Percentiles rank a stretch among this genome's conserved stretches.
Conservation (phyloP, 2,329 filamentous ascomycete species). For the Xylaria multiplex region DNA sequence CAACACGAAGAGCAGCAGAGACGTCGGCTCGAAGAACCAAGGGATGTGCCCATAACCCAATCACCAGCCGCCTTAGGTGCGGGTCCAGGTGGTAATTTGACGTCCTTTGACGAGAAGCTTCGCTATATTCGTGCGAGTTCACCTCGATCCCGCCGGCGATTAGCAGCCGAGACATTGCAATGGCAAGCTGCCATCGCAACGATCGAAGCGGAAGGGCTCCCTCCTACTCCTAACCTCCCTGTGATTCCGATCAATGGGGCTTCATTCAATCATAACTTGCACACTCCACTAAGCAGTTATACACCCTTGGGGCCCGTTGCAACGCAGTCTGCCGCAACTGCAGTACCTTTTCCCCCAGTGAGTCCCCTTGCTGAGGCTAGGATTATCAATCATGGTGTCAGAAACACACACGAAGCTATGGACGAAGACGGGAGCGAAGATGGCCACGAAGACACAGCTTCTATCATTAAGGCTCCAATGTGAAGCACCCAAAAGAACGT, state of each 20-base stretch:
- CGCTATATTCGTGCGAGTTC: slow-evolving; percentile 40
- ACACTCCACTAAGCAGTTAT: not conserved
- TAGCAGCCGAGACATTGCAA: slow-evolving; percentile 44
- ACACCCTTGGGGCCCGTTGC: slow-evolving; percentile 16
- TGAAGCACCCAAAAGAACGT: not conserved
- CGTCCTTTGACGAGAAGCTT: slow-evolving; percentile 44
- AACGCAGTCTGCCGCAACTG: slow-evolving; percentile 14
- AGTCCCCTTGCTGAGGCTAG: slow-evolving; percentile 18
- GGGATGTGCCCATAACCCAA: not conserved
- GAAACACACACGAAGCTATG: slow-evolving; percentile 34
- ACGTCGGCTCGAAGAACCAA: not conserved
- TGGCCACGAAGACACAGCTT: not conserved
- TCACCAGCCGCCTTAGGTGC: slow-evolving; percentile 1
- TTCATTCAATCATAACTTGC: not conserved
- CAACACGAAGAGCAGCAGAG: not conserved
- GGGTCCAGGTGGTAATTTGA: slow-evolving; percentile 25
- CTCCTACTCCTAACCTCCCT: slow-evolving; percentile 3
- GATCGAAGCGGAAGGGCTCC: slow-evolving; percentile 42
- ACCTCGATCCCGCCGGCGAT: slow-evolving; percentile 40
- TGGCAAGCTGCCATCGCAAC: slow-evolving; percentile 48
- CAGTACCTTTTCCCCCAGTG: slow-evolving; percentile 10
- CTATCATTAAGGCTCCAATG: slow-evolving; percentile 37
- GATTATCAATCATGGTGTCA: slow-evolving; percentile 25
- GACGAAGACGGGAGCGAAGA: slow-evolving; percentile 40
- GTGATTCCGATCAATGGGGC: not conserved